A percentile compares a stretch with the other conserved stretches of the same genome.
phyloP scores from a whole-genome alignment of 192 early-diverging fungal genomes.

The Backusella australiensis region DNA sequence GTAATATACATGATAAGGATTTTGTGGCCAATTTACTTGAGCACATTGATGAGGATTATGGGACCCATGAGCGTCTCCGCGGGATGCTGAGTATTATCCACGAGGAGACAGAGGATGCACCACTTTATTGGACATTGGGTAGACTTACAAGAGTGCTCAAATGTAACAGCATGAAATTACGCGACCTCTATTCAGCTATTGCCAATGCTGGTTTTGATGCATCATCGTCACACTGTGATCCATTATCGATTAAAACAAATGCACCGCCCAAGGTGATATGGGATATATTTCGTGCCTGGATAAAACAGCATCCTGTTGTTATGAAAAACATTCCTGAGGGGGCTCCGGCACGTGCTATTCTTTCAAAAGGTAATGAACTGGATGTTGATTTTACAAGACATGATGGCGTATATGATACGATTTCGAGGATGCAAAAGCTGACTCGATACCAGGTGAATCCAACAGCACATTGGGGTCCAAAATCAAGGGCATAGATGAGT shows the following conservation, averaged over 20 bases:
- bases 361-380: constrained; percentile 49
- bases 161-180: constrained; percentile 70
- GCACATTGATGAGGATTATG: constrained; percentile 69
- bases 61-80: constrained; percentile 82
- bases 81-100: constrained; percentile 93
- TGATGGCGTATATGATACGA: constrained; percentile 64
- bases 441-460: constrained; percentile 97
- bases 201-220: constrained; percentile 87
- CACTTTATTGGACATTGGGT: constrained; percentile 81
- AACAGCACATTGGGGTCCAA: constrained; percentile 94
- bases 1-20: constrained; percentile 74
- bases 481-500: constrained; percentile 57
- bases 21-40: constrained; percentile 85
- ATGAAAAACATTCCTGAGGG: constrained; percentile 62
- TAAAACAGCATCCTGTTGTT: constrained; percentile 67
- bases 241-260: constrained; percentile 88
- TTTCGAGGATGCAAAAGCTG: constrained; percentile 75
- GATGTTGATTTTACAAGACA: constrained; percentile 76
- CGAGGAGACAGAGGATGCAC: constrained; percentile 74
- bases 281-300: constrained; percentile 86
- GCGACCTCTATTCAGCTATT: constrained; percentile 76
- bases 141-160: constrained; percentile 70
- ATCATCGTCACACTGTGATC: constrained; percentile 79
- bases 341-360: constrained; percentile 66
- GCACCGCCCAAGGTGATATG: constrained; percentile 85